These are phyloP conservation scores for Aureobasidium leucospermi DNA, from an alignment of 2,329 filamentous ascomycete species.

Conservation along the genomic window DNA sequence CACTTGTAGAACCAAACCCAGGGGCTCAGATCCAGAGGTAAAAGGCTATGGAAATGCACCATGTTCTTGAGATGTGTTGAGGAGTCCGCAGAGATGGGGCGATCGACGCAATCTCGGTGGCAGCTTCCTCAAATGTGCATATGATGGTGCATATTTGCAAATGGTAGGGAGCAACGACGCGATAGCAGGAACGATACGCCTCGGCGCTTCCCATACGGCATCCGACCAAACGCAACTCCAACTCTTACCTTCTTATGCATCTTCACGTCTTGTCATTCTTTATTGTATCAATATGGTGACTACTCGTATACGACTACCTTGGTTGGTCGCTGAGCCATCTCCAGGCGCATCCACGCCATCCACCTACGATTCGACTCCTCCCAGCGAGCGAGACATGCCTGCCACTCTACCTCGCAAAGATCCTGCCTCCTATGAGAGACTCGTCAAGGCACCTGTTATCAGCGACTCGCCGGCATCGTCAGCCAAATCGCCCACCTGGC, in stretches of 20 bases:
- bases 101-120: too few species aligned
- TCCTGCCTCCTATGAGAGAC: conserved; percentile 20
- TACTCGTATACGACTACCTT: too few species aligned
- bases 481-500: conserved; percentile 7
- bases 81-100: too few species aligned
- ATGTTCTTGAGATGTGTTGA: too few species aligned
- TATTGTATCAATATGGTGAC: not conserved
- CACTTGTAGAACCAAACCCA: not conserved
- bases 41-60: too few species aligned
- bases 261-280: not conserved
- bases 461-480: not conserved
- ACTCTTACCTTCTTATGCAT: not conserved
- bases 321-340: too few species aligned
- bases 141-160: too few species aligned
- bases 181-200: not conserved
- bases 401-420: conserved; percentile 17
- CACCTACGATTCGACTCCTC: conserved; percentile 11
- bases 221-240: not conserved
- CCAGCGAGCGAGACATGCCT: conserved; percentile 9
- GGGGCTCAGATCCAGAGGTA: too few species aligned
- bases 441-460: conserved; percentile 9
- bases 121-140: too few species aligned
- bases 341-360: conserved; percentile 7
- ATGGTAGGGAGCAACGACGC: too few species aligned
- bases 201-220: not conserved